Percentiles rank a stretch among this genome's conserved stretches.
Evolutionary conservation across 352 stramenopile species (phyloP).

Genomic region (Phytophthora gonapodyides): DNA sequence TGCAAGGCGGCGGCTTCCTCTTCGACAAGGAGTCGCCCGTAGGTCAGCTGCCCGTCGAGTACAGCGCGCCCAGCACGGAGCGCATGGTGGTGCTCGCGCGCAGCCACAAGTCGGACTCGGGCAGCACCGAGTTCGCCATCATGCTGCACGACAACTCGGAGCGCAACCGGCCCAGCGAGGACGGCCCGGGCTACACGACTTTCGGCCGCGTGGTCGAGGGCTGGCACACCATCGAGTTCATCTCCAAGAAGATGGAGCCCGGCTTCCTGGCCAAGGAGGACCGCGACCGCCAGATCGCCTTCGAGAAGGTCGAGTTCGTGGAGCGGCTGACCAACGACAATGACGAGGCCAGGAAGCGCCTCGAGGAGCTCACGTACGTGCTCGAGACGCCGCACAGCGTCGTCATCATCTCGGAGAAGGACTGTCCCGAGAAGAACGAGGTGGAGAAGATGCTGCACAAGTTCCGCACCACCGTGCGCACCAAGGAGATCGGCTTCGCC

Average conservation of each 20-base stretch:
- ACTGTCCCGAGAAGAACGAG: conserved; percentile 92
- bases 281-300: conserved; percentile 60
- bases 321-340: conserved; percentile 64
- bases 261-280: conserved; percentile 78
- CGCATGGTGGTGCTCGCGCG: conserved; percentile 85
- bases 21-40: conserved; percentile 71
- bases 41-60: conserved; percentile 75
- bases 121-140: conserved; percentile 84
- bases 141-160: conserved; percentile 86
- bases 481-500: conserved; percentile 63
- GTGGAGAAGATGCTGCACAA: conserved; percentile 86
- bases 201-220: conserved; percentile 80
- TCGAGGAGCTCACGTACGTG: conserved; percentile 78
- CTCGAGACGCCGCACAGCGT: conserved; percentile 86
- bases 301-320: conserved; percentile 77
- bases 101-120: conserved; percentile 65
- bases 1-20: conserved; percentile 80
- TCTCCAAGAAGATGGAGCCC: conserved; percentile 70
- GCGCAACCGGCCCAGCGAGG: conserved; percentile 62
- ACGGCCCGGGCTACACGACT: conserved; percentile 75
- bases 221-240: conserved; percentile 79
- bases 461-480: conserved; percentile 61
- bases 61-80: conserved; percentile 79
- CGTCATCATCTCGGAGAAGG: conserved; percentile 94
- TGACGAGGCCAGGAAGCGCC: conserved; percentile 48